A percentile compares a stretch with the other conserved stretches of the same genome.
phyloP scores from a whole-genome alignment of 768 basidiomycete genomes.

The Leccinum barrowsii region DNA sequence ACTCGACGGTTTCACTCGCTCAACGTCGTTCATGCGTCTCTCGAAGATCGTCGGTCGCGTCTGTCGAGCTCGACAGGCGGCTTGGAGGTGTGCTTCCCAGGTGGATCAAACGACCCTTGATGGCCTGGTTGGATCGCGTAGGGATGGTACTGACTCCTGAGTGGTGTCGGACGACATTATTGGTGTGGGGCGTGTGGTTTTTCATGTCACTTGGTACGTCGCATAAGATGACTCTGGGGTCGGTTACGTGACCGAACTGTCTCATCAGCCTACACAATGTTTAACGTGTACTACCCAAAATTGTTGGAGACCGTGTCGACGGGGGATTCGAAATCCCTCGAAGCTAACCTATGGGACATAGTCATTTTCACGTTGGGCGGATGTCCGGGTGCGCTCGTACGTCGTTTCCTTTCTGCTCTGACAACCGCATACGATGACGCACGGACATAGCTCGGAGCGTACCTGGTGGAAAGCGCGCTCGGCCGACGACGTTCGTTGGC shows the following conservation, averaged over 20 bases:
- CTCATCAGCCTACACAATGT: constrained; percentile 78
- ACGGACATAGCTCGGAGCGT: constrained; percentile 70
- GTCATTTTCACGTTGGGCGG: constrained; percentile 82
- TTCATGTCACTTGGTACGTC: constrained; percentile 69
- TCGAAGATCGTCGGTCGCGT: constrained; percentile 38
- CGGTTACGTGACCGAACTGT: background rate
- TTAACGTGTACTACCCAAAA: constrained; percentile 89
- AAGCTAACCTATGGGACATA: constrained; percentile 79
- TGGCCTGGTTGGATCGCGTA: constrained; percentile 67
- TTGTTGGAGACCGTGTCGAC: constrained; percentile 57
- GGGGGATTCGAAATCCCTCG: constrained; percentile 41
- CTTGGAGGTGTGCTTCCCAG: constrained; percentile 47
- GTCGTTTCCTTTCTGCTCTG: constrained; percentile 20
- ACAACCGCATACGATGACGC: background rate
- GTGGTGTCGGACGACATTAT: constrained; percentile 71
- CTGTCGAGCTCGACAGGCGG: constrained; percentile 37
- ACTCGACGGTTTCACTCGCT: background rate
- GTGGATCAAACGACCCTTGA: constrained; percentile 54
- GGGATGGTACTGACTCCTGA: constrained; percentile 68
- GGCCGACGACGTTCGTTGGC: constrained; percentile 74
- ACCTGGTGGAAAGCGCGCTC: constrained; percentile 64
- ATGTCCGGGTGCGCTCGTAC: constrained; percentile 78
- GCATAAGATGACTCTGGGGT: background rate
- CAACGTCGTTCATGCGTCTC: constrained; percentile 7
- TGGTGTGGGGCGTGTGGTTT: constrained; percentile 80